Conservation (phyloP, 306 rosid genomes). For the Phaseolus lunatus region DNA sequence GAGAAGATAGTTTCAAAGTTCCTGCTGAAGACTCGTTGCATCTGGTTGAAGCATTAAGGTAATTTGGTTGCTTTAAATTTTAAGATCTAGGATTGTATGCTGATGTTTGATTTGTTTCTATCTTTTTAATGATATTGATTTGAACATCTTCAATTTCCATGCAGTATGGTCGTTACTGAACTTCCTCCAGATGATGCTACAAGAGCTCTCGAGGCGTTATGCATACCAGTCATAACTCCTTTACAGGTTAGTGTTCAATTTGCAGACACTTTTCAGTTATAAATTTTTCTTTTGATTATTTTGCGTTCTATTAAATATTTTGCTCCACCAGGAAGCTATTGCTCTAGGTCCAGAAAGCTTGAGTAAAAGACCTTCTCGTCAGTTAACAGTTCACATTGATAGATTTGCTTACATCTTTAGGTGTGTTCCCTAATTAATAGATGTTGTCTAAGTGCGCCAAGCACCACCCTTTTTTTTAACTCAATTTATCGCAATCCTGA, state of each 20-base stretch:
- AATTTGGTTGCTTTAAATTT: constrained; percentile 35
- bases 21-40: constrained; percentile 94
- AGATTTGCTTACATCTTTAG: constrained; percentile 97
- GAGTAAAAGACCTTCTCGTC: constrained; percentile 82
- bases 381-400: constrained; percentile 94
- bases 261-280: constrained; percentile 13
- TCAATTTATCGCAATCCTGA: constrained; percentile 39
- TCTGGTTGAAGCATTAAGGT: constrained; percentile 98
- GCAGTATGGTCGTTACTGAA: constrained; percentile 93
- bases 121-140: constrained; percentile 41
- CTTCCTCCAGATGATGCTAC: constrained; percentile 90
- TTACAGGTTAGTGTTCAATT: constrained; percentile 71
- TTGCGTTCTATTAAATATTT: constrained; percentile 40
- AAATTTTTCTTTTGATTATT: constrained; percentile 37
- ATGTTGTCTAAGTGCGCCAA: constrained; percentile 27
- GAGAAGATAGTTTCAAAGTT: constrained; percentile 90
- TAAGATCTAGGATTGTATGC: constrained; percentile 35
- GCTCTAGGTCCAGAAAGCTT: constrained; percentile 82
- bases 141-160: constrained; percentile 43
- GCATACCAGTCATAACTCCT: constrained; percentile 92
- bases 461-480: neutral
- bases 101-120: constrained; percentile 19
- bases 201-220: constrained; percentile 90
- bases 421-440: constrained; percentile 52
- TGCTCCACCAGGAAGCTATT: constrained; percentile 78